These are phyloP conservation scores for Globisporangium radiosum DNA, from an alignment of 352 stramenopile species.

Conservation along the genomic window DNA sequence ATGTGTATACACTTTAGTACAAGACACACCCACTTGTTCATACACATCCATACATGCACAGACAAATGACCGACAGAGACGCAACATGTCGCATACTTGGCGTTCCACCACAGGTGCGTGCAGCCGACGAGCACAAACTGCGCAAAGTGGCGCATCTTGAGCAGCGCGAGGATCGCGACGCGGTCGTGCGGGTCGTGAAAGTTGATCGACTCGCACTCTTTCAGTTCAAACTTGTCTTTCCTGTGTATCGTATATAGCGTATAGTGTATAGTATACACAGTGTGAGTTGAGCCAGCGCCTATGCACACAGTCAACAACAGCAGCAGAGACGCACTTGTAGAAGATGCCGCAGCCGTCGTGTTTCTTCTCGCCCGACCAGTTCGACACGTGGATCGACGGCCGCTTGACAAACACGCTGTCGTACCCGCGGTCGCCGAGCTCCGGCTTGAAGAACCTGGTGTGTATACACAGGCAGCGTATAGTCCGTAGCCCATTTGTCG, in stretches of 20 bases:
- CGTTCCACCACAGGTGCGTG: slow-evolving; percentile 86
- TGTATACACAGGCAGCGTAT: not conserved
- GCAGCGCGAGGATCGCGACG: slow-evolving; percentile 75
- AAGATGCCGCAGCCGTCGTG: slow-evolving; percentile 86
- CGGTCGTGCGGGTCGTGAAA: slow-evolving; percentile 84
- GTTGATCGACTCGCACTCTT: slow-evolving; percentile 82
- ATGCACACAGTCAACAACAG: not conserved
- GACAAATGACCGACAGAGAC: not conserved
- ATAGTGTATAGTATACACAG: too few relatives aligned
- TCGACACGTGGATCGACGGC: slow-evolving; percentile 78
- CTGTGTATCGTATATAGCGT: not conserved
- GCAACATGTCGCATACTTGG: slow-evolving; percentile 32
- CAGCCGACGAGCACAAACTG: slow-evolving; percentile 78
- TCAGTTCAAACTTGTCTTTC: slow-evolving; percentile 82
- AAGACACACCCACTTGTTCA: too few relatives aligned
- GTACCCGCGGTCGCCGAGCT: slow-evolving; percentile 68
- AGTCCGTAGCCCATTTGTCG: too few relatives aligned
- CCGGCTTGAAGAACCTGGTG: slow-evolving; percentile 70
- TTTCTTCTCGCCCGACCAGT: slow-evolving; percentile 86
- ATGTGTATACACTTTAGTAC: not conserved
- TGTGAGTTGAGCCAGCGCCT: too few relatives aligned
- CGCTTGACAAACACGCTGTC: slow-evolving; percentile 84
- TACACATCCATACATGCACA: not conserved
- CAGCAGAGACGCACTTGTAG: slow-evolving; percentile 48
- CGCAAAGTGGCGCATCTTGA: slow-evolving; percentile 79